Evolutionary conservation across 441 rosid species (phyloP).

Genomic region (Manihot esculenta): DNA sequence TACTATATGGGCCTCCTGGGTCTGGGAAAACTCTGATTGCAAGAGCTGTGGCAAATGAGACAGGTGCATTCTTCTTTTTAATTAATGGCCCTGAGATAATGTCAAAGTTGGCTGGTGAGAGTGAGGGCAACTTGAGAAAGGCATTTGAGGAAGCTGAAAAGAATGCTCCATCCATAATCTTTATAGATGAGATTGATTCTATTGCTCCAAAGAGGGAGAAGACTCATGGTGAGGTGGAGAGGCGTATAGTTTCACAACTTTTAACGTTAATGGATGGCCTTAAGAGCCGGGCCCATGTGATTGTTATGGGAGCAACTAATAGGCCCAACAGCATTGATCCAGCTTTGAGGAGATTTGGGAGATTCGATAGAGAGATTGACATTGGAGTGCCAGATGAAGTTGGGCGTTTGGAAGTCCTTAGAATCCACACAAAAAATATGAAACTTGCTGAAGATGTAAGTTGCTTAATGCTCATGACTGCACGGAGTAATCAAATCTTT

Average conservation of each 20-base stretch:
- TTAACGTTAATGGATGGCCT: conserved; percentile 59
- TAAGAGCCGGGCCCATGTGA: conserved; percentile 48
- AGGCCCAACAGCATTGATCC: conserved; percentile 53
- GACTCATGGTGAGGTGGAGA: conserved; percentile 65
- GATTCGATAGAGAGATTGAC: conserved; percentile 58
- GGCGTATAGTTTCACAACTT: conserved; percentile 63
- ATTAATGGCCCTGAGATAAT: conserved; percentile 68
- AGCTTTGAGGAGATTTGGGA: conserved; percentile 48
- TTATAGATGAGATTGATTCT: conserved; percentile 67
- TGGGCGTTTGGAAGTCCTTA: conserved; percentile 51
- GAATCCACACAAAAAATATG: conserved; percentile 56
- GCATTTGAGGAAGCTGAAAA: conserved; percentile 72
- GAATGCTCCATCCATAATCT: conserved; percentile 65
- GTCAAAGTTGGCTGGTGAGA: conserved; percentile 73
- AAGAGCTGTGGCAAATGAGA: conserved; percentile 67
- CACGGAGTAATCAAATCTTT: neutral
- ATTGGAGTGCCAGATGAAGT: conserved; percentile 68
- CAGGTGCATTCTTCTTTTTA: conserved; percentile 65
- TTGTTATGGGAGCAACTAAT: conserved; percentile 52
- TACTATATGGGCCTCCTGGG: conserved; percentile 64
- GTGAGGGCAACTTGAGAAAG: conserved; percentile 67
- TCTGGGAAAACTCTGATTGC: conserved; percentile 65
- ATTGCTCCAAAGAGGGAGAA: conserved; percentile 68
- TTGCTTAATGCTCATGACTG: neutral
- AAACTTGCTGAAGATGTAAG: conserved; percentile 49